phyloP scores from a whole-genome alignment of 2,329 filamentous ascomycete species.

The Alternaria arborescens region DNA sequence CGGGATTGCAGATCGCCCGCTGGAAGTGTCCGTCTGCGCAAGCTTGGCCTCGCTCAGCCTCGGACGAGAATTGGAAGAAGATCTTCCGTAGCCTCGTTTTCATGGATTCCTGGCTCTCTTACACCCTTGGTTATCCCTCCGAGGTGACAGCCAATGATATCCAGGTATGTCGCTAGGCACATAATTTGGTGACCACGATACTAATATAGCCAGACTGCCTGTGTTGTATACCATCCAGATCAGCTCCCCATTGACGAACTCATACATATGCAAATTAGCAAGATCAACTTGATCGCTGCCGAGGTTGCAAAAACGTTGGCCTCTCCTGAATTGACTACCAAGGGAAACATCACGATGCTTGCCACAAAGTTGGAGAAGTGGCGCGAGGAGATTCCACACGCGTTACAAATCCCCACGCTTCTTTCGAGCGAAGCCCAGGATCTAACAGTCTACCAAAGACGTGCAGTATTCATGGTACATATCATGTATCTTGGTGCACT shows the following conservation, averaged over 20 bases:
- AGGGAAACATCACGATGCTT: slow-evolving; percentile 41
- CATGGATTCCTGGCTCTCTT: slow-evolving; percentile 52
- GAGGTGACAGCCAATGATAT: slow-evolving; percentile 43
- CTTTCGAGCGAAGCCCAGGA: slow-evolving; percentile 35
- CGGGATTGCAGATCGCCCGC: slow-evolving; percentile 48
- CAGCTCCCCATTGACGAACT: slow-evolving; percentile 38
- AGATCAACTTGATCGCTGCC: slow-evolving; percentile 47
- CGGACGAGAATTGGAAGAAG: slow-evolving; percentile 35
- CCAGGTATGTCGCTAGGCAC: slow-evolving; percentile 28
- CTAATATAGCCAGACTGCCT: slow-evolving; percentile 39
- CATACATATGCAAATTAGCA: slow-evolving; percentile 47
- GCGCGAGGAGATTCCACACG: slow-evolving; percentile 44
- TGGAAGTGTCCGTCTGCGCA: slow-evolving; percentile 37
- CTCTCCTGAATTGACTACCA: slow-evolving; percentile 41
- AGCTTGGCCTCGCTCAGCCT: neutral
- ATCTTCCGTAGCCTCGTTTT: slow-evolving; percentile 49
- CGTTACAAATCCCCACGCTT: slow-evolving; percentile 42
- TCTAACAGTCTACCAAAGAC: slow-evolving; percentile 41
- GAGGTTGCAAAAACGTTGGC: slow-evolving; percentile 47
- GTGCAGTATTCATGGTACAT: slow-evolving; percentile 51
- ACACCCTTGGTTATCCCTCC: slow-evolving; percentile 48
- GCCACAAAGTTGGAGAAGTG: slow-evolving; percentile 45
- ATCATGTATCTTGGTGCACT: slow-evolving; percentile 52
- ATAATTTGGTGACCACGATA: neutral
- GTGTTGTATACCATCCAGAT: slow-evolving; percentile 21